These are phyloP conservation scores for Penicillium manginii DNA, from an alignment of 495 filamentous ascomycete species.

Conservation along the genomic window DNA sequence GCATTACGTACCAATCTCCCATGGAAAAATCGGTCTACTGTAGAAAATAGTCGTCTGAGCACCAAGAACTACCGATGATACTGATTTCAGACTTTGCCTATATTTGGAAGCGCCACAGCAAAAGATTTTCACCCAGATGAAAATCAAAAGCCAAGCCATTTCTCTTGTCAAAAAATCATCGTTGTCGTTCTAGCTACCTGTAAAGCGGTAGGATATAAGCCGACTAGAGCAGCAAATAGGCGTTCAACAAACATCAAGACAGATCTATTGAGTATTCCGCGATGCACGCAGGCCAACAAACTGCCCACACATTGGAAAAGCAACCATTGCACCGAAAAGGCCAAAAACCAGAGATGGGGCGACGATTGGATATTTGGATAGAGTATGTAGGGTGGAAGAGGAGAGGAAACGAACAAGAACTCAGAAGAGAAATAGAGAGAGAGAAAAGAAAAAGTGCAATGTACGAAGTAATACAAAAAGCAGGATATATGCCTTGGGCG, in stretches of 20 bases:
- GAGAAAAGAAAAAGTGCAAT: conserved; percentile 16
- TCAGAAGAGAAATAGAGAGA: not conserved
- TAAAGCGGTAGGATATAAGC: not conserved
- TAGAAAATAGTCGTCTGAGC: not conserved
- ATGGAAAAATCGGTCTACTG: not conserved
- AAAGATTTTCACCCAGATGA: not conserved
- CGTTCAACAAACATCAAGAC: conserved; percentile 10
- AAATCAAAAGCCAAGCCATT: not conserved
- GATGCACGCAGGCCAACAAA: conserved; percentile 19
- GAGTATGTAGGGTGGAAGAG: conserved; percentile 12
- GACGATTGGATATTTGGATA: conserved; percentile 25
- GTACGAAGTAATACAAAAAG: conserved; percentile 20
- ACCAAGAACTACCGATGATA: not conserved
- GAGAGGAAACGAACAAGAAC: conserved; percentile 1
- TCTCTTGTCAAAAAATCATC: conserved; percentile 1
- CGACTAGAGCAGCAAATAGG: conserved; percentile 2
- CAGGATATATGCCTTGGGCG: conserved; percentile 29
- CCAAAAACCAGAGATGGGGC: not conserved
- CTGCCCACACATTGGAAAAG: conserved; percentile 16
- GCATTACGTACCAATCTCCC: conserved; percentile 12
- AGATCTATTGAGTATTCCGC: conserved; percentile 27
- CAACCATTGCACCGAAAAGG: conserved; percentile 2
- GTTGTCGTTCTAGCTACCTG: conserved; percentile 3
- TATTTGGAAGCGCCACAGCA: not conserved
- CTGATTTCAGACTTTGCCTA: too few species aligned